Conservation (phyloP, 345 rosid genomes). For the Camelina hispida region DNA sequence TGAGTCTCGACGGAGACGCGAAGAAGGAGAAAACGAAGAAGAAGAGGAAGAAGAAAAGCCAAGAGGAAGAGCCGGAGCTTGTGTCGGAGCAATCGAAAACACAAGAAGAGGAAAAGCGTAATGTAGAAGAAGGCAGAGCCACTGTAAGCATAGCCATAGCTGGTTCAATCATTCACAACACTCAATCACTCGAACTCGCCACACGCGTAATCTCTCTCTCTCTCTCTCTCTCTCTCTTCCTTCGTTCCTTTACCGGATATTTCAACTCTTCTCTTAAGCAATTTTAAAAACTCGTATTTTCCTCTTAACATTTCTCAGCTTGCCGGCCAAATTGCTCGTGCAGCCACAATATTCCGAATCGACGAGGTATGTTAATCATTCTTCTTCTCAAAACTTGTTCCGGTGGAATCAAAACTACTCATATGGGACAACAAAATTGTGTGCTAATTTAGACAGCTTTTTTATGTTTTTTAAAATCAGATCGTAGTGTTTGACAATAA, state of each 20-base stretch:
- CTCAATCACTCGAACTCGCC: slow-evolving; percentile 94
- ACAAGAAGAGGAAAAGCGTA: slow-evolving; percentile 28
- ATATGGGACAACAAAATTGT: not conserved
- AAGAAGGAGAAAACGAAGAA: slow-evolving; percentile 59
- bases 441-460: not conserved
- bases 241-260: too few species aligned
- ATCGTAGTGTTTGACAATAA: slow-evolving; percentile 85
- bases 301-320: slow-evolving; percentile 51
- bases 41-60: slow-evolving; percentile 38
- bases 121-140: slow-evolving; percentile 41
- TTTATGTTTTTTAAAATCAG: slow-evolving; percentile 42
- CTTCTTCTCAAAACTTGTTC: not conserved
- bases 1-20: slow-evolving; percentile 47
- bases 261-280: too few species aligned
- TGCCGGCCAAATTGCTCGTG: slow-evolving; percentile 95
- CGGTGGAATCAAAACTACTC: slow-evolving; percentile 1
- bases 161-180: slow-evolving; percentile 91
- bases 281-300: too few species aligned
- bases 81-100: slow-evolving; percentile 31
- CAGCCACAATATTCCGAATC: slow-evolving; percentile 83
- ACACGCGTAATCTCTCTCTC: slow-evolving; percentile 63
- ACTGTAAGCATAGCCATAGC: slow-evolving; percentile 89
- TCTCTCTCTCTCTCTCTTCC: not conserved
- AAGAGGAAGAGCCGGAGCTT: slow-evolving; percentile 26
- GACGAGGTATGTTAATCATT: slow-evolving; percentile 64